A percentile compares a stretch with the other conserved stretches of the same genome.
Conservation (phyloP, 148 eudicot species). For the Talinum fruticosum region DNA sequence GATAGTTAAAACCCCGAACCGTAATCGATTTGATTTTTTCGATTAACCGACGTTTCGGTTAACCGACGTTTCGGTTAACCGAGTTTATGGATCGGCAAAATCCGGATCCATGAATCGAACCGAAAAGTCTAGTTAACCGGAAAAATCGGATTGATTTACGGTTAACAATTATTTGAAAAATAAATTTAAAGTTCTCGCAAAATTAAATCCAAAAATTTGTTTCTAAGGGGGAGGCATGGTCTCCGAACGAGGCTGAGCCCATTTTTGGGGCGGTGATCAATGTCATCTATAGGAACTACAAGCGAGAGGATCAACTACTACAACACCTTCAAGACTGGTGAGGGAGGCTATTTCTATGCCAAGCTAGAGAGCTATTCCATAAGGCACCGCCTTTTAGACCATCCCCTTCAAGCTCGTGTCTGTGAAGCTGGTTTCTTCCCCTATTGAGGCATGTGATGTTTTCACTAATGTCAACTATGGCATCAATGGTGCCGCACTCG, state of each 20-base stretch:
- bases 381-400: constrained; percentile 53
- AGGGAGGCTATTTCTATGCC: constrained; percentile 64
- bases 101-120: too few relatives aligned
- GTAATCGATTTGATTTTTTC: too few relatives aligned
- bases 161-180: too few relatives aligned
- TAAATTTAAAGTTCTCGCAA: too few relatives aligned
- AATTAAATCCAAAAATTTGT: too few relatives aligned
- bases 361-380: constrained; percentile 49
- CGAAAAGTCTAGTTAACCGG: too few relatives aligned
- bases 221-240: constrained; percentile 54
- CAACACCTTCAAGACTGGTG: constrained; percentile 40
- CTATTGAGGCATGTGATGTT: constrained; percentile 49
- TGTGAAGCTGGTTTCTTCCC: constrained; percentile 72
- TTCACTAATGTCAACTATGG: constrained; percentile 71
- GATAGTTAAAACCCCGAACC: too few relatives aligned
- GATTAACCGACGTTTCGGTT: too few relatives aligned
- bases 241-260: constrained; percentile 42
- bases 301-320: constrained; percentile 61
- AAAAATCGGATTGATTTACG: too few relatives aligned
- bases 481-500: constrained; percentile 56
- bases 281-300: constrained; percentile 71
- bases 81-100: too few relatives aligned
- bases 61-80: too few relatives aligned
- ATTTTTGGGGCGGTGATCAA: constrained; percentile 51
- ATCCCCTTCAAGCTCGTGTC: constrained; percentile 76